Percentiles rank a stretch among this genome's conserved stretches.
These are phyloP conservation scores for Pichia insulana DNA, from an alignment of 805 yeast species.

Conservation along the genomic window DNA sequence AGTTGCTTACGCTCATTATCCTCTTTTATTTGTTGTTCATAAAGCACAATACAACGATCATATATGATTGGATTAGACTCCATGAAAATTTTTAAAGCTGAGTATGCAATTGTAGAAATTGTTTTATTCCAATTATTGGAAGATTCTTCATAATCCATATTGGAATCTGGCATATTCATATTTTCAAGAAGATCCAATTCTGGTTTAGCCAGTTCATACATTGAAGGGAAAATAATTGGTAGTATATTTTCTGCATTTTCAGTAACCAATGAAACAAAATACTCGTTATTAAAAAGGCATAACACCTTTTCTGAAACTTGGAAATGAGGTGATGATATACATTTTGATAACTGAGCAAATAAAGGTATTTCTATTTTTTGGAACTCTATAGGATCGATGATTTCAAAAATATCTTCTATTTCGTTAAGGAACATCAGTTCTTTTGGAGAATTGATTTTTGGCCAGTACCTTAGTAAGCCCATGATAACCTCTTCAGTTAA, in stretches of 20 bases:
- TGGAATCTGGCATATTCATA: constrained; percentile 19
- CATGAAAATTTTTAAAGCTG: constrained; percentile 84
- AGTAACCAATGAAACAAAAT: constrained; percentile 79
- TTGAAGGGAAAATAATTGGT: constrained; percentile 84
- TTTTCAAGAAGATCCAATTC: constrained; percentile 26
- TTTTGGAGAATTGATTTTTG: constrained; percentile 87
- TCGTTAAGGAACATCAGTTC: constrained; percentile 95
- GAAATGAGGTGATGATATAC: constrained; percentile 91
- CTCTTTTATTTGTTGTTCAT: constrained; percentile 71
- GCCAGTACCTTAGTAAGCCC: constrained; percentile 94
- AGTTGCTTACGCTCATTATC: constrained; percentile 55
- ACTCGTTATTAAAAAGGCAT: constrained; percentile 91
- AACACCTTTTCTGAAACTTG: constrained; percentile 95
- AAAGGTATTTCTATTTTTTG: constrained; percentile 86
- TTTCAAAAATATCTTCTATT: constrained; percentile 93
- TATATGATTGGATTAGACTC: constrained; percentile 86
- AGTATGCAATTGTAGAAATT: constrained; percentile 82
- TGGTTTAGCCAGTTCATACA: constrained; percentile 67
- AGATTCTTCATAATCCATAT: constrained; percentile 35
- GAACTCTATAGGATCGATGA: constrained; percentile 89
- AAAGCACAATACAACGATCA: constrained; percentile 85
- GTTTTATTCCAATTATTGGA: constrained; percentile 81
- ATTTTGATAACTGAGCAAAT: constrained; percentile 87
- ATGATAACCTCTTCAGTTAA: constrained; percentile 93
- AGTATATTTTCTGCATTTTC: constrained; percentile 88